These are phyloP conservation scores for Hypericum perforatum DNA, from an alignment of 345 rosid species.

Conservation along the genomic window DNA sequence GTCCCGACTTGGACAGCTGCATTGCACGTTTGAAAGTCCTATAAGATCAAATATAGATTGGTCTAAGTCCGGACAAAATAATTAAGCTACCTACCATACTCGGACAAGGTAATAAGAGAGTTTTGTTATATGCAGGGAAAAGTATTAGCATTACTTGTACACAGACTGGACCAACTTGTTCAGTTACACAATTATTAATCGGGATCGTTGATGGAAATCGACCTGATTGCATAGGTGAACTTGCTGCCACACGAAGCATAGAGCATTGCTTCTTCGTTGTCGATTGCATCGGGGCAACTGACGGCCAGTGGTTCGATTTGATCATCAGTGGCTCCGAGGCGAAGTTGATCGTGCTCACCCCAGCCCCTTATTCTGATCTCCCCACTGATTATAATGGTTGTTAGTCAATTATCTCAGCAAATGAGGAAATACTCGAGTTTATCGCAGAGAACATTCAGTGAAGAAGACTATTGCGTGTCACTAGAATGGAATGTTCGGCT, in stretches of 20 bases:
- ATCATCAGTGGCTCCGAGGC: constrained; percentile 53
- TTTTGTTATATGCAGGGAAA: too few species aligned
- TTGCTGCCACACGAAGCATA: constrained; percentile 81
- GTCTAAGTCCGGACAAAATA: too few species aligned
- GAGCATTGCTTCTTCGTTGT: constrained; percentile 10
- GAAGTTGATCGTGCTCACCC: constrained; percentile 98
- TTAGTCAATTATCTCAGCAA: too few species aligned
- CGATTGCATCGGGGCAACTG: constrained; percentile 18
- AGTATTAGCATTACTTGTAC: too few species aligned
- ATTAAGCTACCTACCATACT: too few species aligned
- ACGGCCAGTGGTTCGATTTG: constrained; percentile 44
- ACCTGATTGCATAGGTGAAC: constrained; percentile 43
- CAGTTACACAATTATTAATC: neutral
- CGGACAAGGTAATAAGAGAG: too few species aligned
- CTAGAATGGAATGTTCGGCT: constrained; percentile 77
- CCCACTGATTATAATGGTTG: constrained; percentile 21
- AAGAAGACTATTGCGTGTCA: constrained; percentile 38
- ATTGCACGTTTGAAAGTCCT: too few species aligned
- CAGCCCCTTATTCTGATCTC: constrained; percentile 78
- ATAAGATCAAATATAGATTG: too few species aligned
- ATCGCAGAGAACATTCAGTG: neutral
- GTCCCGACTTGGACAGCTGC: too few species aligned
- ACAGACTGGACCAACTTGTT: neutral
- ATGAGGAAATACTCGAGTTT: neutral
- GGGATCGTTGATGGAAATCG: neutral